Base-by-base conservation (phyloP, 116 monocot species). In the Thalassia testudinum region DNA sequence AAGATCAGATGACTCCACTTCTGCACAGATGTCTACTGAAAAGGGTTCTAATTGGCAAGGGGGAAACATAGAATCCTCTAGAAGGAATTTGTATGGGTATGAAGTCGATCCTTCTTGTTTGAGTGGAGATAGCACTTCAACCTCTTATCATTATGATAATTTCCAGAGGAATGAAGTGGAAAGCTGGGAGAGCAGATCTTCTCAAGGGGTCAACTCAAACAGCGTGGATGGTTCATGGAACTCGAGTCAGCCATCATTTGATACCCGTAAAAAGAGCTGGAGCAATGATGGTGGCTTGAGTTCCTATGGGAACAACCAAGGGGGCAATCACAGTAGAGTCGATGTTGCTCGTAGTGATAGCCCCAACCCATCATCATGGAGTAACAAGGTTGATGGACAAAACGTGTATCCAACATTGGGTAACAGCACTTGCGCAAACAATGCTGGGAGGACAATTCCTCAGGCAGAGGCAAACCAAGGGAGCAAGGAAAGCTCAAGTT, bases 401-500 rank as follows among this genome's bases (percentile, higher is more conserved):
- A 34, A 34, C 24, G 24, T 7, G 19, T 20, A 18, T 49, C 34
- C 48, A 48, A 14, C 60, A 12, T 15, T 13, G 29, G 47, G 24
- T 22, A 37, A 61, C 29, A 14, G 19, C 27, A 3, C 21, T 23
- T 1, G 7, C 24, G 19, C 48, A 0, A 49, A 23, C 11, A 25
- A 2, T 34, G 19, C 12, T 14, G 49, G 26, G 22, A 61, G 27
- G 4, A 2, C 49, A 61, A 21, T 13, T 37, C 63, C 58, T 27
- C 56, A 51, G 37, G 0, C 59, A 30, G 50, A 30, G 17, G 26
- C 20, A 37, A 21, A 13, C 12, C 54, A 57, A 50, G 67, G 15
- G 56, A 20, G 38, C 6, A 45, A 53, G 27, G 67, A 74, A 19
- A 54, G 51, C 28, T 66, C 60, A 6, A 56, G 59, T 1, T 72